Percentiles rank a stretch among this genome's conserved stretches.
These are phyloP conservation scores for Exophiala calicioides DNA, from an alignment of 2,329 filamentous ascomycete species.

Conservation along the genomic window DNA sequence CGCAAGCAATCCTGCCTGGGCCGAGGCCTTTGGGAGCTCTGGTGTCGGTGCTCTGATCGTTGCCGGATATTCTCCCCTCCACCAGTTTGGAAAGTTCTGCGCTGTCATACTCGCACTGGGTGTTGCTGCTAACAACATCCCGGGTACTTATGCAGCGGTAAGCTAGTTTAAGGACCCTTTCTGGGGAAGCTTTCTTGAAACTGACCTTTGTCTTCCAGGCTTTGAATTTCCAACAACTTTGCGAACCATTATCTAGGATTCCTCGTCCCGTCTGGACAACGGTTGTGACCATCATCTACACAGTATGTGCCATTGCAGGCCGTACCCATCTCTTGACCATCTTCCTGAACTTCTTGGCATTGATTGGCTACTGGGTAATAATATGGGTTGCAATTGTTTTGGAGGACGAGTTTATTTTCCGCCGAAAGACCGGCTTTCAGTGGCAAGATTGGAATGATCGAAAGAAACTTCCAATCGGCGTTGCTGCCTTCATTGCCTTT, in stretches of 20 bases:
- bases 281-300: slow-evolving; percentile 62
- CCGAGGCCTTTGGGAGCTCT: slow-evolving; percentile 20
- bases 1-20: not conserved
- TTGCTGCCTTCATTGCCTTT: not conserved
- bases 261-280: slow-evolving; percentile 69
- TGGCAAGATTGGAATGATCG: not conserved
- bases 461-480: not conserved
- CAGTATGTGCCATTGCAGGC: slow-evolving; percentile 66
- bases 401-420: slow-evolving; percentile 29
- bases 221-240: slow-evolving; percentile 67
- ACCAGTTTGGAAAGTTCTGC: slow-evolving; percentile 66
- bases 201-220: slow-evolving; percentile 38
- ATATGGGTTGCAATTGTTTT: slow-evolving; percentile 64
- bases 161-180: not conserved
- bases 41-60: slow-evolving; percentile 67
- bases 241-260: slow-evolving; percentile 57
- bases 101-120: slow-evolving; percentile 65
- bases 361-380: slow-evolving; percentile 73
- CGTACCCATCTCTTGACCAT: slow-evolving; percentile 62
- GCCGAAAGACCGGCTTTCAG: not conserved
- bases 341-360: slow-evolving; percentile 68
- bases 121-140: slow-evolving; percentile 65
- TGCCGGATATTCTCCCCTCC: slow-evolving; percentile 60
- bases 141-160: slow-evolving; percentile 61
- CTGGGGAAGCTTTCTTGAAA: not conserved